phyloP scores from a whole-genome alignment of 2,329 filamentous ascomycete species.

The Penicillium sp. region DNA sequence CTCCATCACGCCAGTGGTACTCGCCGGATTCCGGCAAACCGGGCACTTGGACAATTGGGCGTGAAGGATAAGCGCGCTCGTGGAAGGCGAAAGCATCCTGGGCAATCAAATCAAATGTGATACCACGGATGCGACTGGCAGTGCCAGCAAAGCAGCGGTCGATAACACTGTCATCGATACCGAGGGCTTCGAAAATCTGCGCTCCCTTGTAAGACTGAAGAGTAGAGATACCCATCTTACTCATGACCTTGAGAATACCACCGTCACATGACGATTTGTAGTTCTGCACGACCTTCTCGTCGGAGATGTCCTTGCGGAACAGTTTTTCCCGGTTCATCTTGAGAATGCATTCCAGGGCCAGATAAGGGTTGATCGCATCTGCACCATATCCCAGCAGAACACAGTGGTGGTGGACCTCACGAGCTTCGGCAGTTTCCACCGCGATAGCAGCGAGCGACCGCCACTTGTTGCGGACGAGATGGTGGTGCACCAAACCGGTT shows the following conservation, averaged over 20 bases:
- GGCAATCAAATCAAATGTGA: constrained; percentile 89
- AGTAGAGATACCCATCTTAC: constrained; percentile 98
- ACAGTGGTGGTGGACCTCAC: constrained; percentile 98
- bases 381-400: constrained; percentile 94
- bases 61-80: constrained; percentile 84
- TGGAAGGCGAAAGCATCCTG: constrained; percentile 94
- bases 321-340: constrained; percentile 93
- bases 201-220: constrained; percentile 95
- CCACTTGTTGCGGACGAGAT: constrained; percentile 94
- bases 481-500: constrained; percentile 91
- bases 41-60: constrained; percentile 69
- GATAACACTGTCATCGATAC: constrained; percentile 85
- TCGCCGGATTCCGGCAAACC: constrained; percentile 89
- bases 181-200: constrained; percentile 94
- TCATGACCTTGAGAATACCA: constrained; percentile 98
- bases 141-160: constrained; percentile 94
- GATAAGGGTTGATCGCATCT: constrained; percentile 90
- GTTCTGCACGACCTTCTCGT: constrained; percentile 83
- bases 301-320: constrained; percentile 81
- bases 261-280: constrained; percentile 97
- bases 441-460: constrained; percentile 81
- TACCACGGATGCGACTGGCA: constrained; percentile 87
- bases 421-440: constrained; percentile 89
- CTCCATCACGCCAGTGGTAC: constrained; percentile 97
- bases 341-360: constrained; percentile 92